Conservation (phyloP, 1,139 yeast genomes). For the Geotrichum citri-aurantii region DNA sequence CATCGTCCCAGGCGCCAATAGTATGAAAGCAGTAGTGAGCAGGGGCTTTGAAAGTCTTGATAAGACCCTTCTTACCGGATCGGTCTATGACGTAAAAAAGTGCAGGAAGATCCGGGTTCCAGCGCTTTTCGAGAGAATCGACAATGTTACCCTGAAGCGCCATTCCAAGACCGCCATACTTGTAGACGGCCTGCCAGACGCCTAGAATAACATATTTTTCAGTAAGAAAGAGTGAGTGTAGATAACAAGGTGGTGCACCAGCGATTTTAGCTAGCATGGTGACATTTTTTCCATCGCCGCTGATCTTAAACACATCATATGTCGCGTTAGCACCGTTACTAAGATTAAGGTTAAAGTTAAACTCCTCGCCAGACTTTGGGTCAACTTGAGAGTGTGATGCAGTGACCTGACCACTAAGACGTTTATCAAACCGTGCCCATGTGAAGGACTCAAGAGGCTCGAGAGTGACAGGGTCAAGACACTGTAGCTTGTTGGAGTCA, state of each 20-base stretch:
- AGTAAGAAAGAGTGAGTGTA: conserved; percentile 21
- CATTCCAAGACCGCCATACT: conserved; percentile 15
- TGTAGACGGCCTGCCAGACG: conserved; percentile 21
- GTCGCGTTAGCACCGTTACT: conserved; percentile 14
- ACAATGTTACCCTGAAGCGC: conserved; percentile 17
- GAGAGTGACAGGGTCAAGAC: conserved; percentile 18
- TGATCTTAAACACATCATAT: conserved; percentile 19
- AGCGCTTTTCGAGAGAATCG: conserved; percentile 17
- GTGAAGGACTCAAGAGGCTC: conserved; percentile 18
- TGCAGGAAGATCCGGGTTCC: conserved; percentile 18
- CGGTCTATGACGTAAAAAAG: conserved; percentile 21
- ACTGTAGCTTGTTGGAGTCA: conserved; percentile 18
- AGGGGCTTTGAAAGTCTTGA: conserved; percentile 16
- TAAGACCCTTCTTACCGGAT: conserved; percentile 15
- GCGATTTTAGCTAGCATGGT: conserved; percentile 17
- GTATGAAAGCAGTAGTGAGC: conserved; percentile 21
- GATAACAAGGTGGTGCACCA: conserved; percentile 17
- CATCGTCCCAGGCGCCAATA: conserved; percentile 21
- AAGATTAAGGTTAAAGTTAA: conserved; percentile 18
- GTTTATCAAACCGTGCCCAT: conserved; percentile 16
- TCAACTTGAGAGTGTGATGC: conserved; percentile 22
- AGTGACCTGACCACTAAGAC: conserved; percentile 16
- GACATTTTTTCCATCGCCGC: conserved; percentile 4
- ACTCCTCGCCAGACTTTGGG: conserved; percentile 18
- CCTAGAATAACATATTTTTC: conserved; percentile 20